phyloP scores from a whole-genome alignment of 768 basidiomycete species.

The Tricholoma matsutake region DNA sequence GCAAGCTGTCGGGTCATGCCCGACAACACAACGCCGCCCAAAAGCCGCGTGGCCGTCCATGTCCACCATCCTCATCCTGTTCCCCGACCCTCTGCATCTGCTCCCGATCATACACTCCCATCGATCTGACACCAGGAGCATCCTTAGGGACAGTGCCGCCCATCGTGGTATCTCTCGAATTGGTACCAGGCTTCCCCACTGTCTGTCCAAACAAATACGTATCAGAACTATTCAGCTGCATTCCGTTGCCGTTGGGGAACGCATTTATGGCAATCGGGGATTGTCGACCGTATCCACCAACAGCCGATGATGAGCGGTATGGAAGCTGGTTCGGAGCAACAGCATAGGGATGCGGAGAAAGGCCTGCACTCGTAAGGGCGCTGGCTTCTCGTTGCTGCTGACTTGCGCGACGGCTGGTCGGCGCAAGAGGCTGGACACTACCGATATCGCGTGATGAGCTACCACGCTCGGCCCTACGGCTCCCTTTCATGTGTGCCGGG shows the following conservation, averaged over 20 bases:
- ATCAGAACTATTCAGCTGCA: constrained; percentile 57
- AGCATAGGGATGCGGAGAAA: constrained; percentile 71
- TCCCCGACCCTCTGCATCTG: constrained; percentile 59
- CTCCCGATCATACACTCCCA: constrained; percentile 66
- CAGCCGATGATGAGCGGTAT: constrained; percentile 42
- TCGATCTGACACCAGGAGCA: constrained; percentile 39
- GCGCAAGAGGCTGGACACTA: constrained; percentile 66
- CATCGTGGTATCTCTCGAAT: constrained; percentile 52
- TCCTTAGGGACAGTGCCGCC: constrained; percentile 37
- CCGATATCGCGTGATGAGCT: constrained; percentile 51
- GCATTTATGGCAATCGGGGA: constrained; percentile 45
- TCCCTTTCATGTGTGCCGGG: constrained; percentile 61
- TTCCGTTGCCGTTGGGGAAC: constrained; percentile 34
- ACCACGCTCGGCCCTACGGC: constrained; percentile 49
- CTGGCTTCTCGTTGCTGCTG: constrained; percentile 52
- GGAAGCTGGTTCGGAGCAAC: constrained; percentile 55
- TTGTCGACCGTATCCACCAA: constrained; percentile 52
- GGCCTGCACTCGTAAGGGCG: constrained; percentile 35
- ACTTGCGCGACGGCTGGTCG: constrained; percentile 65
- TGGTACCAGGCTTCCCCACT: constrained; percentile 47
- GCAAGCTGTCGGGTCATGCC: constrained; percentile 36
- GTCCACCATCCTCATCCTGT: constrained; percentile 63
- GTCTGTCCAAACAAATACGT: constrained; percentile 64
- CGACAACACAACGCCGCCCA: constrained; percentile 69
- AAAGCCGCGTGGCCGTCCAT: constrained; percentile 59